phyloP scores from a whole-genome alignment of 2,329 filamentous ascomycete genomes.

The Nemania diffusa region DNA sequence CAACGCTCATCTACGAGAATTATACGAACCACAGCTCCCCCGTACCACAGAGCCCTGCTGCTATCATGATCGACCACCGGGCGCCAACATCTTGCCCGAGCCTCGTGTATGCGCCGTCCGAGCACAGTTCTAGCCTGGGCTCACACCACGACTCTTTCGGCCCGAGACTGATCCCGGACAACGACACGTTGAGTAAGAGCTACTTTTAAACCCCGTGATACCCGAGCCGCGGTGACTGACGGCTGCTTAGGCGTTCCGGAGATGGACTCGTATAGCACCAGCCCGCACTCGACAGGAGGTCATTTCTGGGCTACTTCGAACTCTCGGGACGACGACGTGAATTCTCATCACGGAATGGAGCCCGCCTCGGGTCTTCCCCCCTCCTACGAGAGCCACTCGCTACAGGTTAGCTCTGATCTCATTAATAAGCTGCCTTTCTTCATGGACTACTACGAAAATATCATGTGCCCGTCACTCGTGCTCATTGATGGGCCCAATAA shows the following conservation, averaged over 20 bases:
- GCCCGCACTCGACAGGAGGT: conserved; percentile 57
- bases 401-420: conserved; percentile 69
- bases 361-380: conserved; percentile 58
- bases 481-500: conserved; percentile 88
- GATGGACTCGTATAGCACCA: conserved; percentile 63
- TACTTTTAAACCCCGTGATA: conserved; percentile 42
- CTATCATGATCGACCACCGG: conserved; percentile 66
- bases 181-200: conserved; percentile 66
- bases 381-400: conserved; percentile 57
- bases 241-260: conserved; percentile 60
- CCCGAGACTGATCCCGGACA: conserved; percentile 65
- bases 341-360: conserved; percentile 54
- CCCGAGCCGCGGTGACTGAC: conserved; percentile 45
- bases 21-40: conserved; percentile 64
- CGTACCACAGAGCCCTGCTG: conserved; percentile 65
- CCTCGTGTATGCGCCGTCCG: conserved; percentile 69
- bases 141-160: conserved; percentile 69
- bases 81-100: conserved; percentile 70
- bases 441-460: conserved; percentile 92
- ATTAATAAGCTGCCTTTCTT: conserved; percentile 86
- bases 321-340: conserved; percentile 57
- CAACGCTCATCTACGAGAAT: conserved; percentile 66
- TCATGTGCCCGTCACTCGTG: conserved; percentile 91
- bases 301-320: conserved; percentile 60
- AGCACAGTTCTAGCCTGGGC: conserved; percentile 68